Evolutionary conservation across 1,284 basidiomycete genomes (phyloP), one percentile per base, ranked within the genome.

Genomic region (Sporisorium exsertum): DNA sequence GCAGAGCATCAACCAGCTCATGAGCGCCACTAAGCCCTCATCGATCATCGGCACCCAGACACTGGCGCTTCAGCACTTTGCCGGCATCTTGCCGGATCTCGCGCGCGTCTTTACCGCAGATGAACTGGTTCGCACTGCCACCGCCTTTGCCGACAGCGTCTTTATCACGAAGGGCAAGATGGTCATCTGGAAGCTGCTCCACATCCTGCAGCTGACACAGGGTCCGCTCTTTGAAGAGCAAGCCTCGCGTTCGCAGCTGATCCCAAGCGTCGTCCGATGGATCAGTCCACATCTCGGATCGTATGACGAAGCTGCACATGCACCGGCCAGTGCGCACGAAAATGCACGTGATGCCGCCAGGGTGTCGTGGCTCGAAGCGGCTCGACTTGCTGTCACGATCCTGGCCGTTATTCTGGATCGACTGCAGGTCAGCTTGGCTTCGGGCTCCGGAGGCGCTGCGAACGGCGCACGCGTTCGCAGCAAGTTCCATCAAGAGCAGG

Each of bases 1-100:
- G 4, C 86, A 87, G 13, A 92, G 93, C 80, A 91, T 97, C 78
- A 95, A 93, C 80, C 89, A 90, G 49, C 91, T 99, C 89, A 97
- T 99, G 95, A 88, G 90, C 0, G 90, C 91, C 0, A 89, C 89
- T 2, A 89, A 92, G 18, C 93, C 93, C 0, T 88, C 90, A 2
- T 91, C 94, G 16, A 93, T 95, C 82, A 94, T 99, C 66, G 96
- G 96, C 49, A 96, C 95, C 0, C 95, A 99, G 85, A 96, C 85
- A 18, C 73, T 87, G 43, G 85, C 83, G 13, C 88, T 99, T 10
- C 95, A 97, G 84, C 93, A 96, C 86, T 98, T 97, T 85, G 92
- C 94, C 3, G 93, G 93, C 27, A 93, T 96, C 65, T 88, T 98
- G 12, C 94, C 95, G 1, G 93, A 95, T 83, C 88, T 98, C 16